These are phyloP conservation scores for Botrytis elliptica DNA, from an alignment of 2,329 filamentous ascomycete species.

Conservation along the genomic window DNA sequence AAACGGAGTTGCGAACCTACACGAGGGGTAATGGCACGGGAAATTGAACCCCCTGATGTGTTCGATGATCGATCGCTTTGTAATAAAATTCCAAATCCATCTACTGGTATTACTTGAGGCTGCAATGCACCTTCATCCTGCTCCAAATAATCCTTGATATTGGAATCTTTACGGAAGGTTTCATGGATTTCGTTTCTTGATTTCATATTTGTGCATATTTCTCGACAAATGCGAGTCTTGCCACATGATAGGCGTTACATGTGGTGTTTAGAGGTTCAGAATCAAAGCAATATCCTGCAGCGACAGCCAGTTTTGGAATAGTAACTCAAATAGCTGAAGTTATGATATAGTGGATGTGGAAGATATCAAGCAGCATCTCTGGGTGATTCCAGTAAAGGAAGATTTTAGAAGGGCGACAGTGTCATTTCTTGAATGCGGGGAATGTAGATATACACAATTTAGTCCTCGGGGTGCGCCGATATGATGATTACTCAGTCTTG, in stretches of 20 bases:
- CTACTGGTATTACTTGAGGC: background rate
- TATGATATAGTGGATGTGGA: background rate
- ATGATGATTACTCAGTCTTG: background rate
- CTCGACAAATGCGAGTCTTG: background rate
- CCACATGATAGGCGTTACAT: background rate
- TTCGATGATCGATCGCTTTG: no score
- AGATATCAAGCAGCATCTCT: background rate
- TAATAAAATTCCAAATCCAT: background rate
- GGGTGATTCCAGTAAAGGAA: background rate
- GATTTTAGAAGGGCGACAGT: background rate
- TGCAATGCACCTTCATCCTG: background rate
- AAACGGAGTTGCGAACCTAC: background rate
- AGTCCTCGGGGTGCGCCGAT: background rate
- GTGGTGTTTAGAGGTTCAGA: background rate
- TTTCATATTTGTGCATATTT: background rate
- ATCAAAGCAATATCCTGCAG: no score
- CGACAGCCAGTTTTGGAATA: background rate
- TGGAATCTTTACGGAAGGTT: background rate
- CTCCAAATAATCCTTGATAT: background rate
- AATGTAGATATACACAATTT: fast-evolving
- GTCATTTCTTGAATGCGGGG: background rate
- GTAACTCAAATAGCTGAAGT: background rate
- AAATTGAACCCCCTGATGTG: no score
- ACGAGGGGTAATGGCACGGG: background rate
- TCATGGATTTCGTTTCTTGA: background rate